Evolutionary conservation across 805 yeast genomes (phyloP).

Genomic region (Candida patagonica): DNA sequence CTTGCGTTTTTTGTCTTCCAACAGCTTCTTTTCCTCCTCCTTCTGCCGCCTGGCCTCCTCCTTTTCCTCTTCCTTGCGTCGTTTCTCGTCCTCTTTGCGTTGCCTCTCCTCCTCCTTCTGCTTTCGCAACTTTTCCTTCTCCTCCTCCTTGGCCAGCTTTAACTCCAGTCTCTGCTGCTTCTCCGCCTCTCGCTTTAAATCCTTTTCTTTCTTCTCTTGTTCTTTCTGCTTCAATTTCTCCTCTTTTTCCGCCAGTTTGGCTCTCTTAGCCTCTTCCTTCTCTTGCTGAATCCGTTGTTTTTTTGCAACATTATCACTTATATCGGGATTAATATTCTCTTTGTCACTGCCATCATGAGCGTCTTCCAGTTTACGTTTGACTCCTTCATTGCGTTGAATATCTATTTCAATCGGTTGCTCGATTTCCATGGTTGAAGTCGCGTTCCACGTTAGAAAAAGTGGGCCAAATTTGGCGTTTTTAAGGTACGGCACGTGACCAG

Average conservation of each 20-base stretch:
- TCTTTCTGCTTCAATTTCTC: not conserved
- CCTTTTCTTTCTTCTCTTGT: not conserved
- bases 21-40: constrained; percentile 14
- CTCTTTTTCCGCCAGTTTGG: not conserved
- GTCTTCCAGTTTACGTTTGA: too few relatives aligned
- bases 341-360: too few relatives aligned
- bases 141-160: constrained; percentile 17
- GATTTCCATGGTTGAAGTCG: too few relatives aligned
- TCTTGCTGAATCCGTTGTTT: not conserved
- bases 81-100: constrained; percentile 15
- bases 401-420: too few relatives aligned
- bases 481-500: too few relatives aligned
- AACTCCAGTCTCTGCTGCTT: constrained; percentile 10
- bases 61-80: constrained; percentile 14
- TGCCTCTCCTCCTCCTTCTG: constrained; percentile 17
- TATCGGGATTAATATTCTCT: too few relatives aligned
- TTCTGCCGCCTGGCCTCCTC: constrained; percentile 10
- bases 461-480: too few relatives aligned
- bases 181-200: not conserved
- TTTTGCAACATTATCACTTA: not conserved
- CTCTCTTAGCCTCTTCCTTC: not conserved
- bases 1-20: constrained; percentile 9
- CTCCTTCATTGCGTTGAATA: too few relatives aligned
- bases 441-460: too few relatives aligned
- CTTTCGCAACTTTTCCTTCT: constrained; percentile 15